phyloP scores from a whole-genome alignment of 2,329 filamentous ascomycete species.

The Ceratocystis eucalypticola region DNA sequence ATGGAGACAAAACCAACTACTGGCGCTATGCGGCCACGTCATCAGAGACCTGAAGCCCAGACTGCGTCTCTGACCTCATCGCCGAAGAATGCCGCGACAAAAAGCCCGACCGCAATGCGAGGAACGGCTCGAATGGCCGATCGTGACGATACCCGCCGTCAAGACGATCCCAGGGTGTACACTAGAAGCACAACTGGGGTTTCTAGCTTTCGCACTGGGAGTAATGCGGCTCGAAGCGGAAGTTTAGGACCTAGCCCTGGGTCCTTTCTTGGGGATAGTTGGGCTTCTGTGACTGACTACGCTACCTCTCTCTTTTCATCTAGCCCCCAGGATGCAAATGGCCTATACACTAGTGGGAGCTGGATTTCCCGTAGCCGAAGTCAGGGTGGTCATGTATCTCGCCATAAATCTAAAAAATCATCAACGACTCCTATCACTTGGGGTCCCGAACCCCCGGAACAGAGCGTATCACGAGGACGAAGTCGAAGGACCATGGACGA shows the following conservation, averaged over 20 bases:
- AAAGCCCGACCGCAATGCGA: constrained; percentile 16
- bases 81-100: background rate
- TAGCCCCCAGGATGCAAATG: constrained; percentile 5
- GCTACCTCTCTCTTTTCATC: constrained; percentile 15
- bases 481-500: constrained; percentile 27
- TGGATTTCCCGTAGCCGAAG: constrained; percentile 12
- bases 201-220: constrained; percentile 3
- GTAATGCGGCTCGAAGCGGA: background rate
- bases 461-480: constrained; percentile 21
- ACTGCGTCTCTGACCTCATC: background rate
- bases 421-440: constrained; percentile 27
- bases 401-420: background rate
- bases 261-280: constrained; percentile 17
- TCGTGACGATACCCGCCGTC: background rate
- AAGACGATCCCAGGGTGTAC: background rate
- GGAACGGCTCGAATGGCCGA: constrained; percentile 17
- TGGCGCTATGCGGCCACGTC: constrained; percentile 1
- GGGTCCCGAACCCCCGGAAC: constrained; percentile 37
- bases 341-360: background rate
- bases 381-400: background rate
- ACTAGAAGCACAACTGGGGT: background rate
- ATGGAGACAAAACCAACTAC: constrained; percentile 5
- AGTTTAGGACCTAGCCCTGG: constrained; percentile 13
- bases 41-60: background rate
- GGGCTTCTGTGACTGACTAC: constrained; percentile 18